These are phyloP conservation scores for Aspergillus affinis DNA, from an alignment of 495 filamentous ascomycete genomes.

Conservation along the genomic window DNA sequence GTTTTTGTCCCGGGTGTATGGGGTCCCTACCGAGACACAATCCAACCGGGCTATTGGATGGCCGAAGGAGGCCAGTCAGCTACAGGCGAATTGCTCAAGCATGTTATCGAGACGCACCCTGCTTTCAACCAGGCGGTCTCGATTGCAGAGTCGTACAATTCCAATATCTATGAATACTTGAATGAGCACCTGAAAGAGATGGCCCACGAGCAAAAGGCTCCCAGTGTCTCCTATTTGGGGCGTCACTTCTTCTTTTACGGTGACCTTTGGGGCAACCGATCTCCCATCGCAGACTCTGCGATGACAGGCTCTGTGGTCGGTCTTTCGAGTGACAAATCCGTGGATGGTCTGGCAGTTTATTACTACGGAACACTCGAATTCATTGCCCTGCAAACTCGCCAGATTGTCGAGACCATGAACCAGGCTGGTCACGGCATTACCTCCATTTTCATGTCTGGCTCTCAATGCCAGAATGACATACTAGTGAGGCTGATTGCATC, in stretches of 20 bases:
- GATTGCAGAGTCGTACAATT: conserved; percentile 71
- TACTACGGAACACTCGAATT: conserved; percentile 97
- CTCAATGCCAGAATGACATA: conserved; percentile 92
- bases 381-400: conserved; percentile 91
- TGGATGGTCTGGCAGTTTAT: conserved; percentile 82
- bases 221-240: conserved; percentile 76
- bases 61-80: conserved; percentile 95
- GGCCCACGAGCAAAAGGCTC: conserved; percentile 62
- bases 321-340: conserved; percentile 76
- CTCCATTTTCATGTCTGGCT: conserved; percentile 97
- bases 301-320: conserved; percentile 91
- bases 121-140: conserved; percentile 76
- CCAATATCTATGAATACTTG: conserved; percentile 90
- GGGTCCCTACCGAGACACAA: conserved; percentile 93
- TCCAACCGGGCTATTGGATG: conserved; percentile 90
- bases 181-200: conserved; percentile 84
- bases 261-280: conserved; percentile 96
- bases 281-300: conserved; percentile 83
- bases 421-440: conserved; percentile 74
- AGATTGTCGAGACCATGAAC: conserved; percentile 95
- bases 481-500: conserved; percentile 89
- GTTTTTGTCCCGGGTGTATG: conserved; percentile 94
- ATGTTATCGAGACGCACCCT: conserved; percentile 90
- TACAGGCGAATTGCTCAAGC: conserved; percentile 89
- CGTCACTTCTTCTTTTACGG: conserved; percentile 98